These are phyloP conservation scores for Themeda triandra DNA, from an alignment of 176 grass and related monocot genomes.

Conservation along the genomic window DNA sequence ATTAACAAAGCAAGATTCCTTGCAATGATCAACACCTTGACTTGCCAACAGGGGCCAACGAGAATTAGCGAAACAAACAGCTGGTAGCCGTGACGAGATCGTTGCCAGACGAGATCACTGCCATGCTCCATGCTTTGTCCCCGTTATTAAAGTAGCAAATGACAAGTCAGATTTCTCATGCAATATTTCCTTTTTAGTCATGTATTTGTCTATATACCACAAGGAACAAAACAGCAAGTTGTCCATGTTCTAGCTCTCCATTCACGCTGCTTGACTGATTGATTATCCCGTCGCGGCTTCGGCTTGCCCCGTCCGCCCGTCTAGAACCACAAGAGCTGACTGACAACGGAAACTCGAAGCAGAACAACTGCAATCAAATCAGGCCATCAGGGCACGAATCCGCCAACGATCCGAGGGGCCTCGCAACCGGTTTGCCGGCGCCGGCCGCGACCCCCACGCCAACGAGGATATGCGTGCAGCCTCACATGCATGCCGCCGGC, in stretches of 20 bases:
- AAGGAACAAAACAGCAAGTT: background rate
- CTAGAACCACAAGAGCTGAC: background rate
- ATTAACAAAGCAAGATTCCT: background rate
- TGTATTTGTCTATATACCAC: background rate
- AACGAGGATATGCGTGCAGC: background rate
- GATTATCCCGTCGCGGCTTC: slow-evolving; percentile 12
- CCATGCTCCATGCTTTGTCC: background rate
- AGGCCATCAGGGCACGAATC: background rate
- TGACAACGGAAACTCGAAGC: background rate
- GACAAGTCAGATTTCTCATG: slow-evolving; percentile 22
- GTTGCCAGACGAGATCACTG: too few relatives aligned
- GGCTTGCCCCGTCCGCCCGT: slow-evolving; percentile 30
- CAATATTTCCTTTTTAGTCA: background rate
- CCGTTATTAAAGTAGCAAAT: background rate
- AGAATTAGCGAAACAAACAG: too few relatives aligned
- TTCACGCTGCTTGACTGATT: background rate
- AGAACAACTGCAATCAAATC: too few relatives aligned
- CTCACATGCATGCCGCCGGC: too few relatives aligned
- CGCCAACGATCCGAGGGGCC: background rate
- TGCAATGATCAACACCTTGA: background rate
- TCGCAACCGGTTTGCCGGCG: slow-evolving; percentile 1
- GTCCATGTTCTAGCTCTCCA: background rate
- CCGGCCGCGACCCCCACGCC: background rate
- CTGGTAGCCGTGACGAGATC: background rate
- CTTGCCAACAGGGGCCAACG: too few relatives aligned